These are phyloP conservation scores for Pisolithus microcarpus DNA, from an alignment of 768 basidiomycete genomes.

Conservation along the genomic window DNA sequence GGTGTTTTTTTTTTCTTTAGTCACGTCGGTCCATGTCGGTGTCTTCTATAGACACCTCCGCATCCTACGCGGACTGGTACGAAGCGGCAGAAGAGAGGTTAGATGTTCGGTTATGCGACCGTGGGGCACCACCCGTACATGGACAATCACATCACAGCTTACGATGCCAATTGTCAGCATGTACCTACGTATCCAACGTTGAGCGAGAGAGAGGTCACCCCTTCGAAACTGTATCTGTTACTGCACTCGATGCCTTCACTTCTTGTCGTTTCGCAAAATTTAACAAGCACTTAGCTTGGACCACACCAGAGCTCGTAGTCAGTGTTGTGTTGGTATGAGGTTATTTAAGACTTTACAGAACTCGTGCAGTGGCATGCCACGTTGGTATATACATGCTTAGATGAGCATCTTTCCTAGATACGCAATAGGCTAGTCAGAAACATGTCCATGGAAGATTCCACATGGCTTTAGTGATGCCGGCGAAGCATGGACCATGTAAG, in stretches of 20 bases:
- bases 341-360: too few species aligned
- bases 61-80: conserved; percentile 44
- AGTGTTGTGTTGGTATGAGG: too few species aligned
- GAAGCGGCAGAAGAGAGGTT: conserved; percentile 54
- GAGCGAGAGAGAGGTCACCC: too few species aligned
- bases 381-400: too few species aligned
- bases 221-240: too few species aligned
- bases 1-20: conserved; percentile 20
- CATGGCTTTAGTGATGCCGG: conserved; percentile 11
- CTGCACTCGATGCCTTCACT: too few species aligned
- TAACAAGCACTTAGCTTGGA: too few species aligned
- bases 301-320: too few species aligned
- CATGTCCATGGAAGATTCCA: neutral
- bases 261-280: too few species aligned
- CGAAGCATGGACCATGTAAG: neutral
- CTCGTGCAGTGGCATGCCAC: too few species aligned
- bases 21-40: conserved; percentile 62
- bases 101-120: conserved; percentile 4
- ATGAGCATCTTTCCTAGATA: neutral
- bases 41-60: conserved; percentile 68
- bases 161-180: neutral
- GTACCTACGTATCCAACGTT: neutral
- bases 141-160: too few species aligned
- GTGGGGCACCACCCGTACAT: too few species aligned
- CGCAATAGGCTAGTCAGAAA: conserved; percentile 5